Percentiles rank a stretch among this genome's conserved stretches.
phyloP scores from a whole-genome alignment of 2,329 filamentous ascomycete genomes.

The Colletotrichum destructivum region DNA sequence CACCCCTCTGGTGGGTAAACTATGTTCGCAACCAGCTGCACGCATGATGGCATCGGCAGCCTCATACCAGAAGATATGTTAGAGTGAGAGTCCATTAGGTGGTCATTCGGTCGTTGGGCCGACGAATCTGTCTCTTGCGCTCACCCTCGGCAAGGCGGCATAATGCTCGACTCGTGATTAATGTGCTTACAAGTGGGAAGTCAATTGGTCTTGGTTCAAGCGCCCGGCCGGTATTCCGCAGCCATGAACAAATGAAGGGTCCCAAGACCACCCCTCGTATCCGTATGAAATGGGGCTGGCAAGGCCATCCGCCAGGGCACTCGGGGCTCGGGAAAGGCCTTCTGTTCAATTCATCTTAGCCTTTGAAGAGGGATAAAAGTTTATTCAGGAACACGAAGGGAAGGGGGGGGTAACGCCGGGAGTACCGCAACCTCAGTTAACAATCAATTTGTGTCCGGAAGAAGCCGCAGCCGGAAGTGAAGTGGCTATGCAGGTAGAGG shows the following conservation, averaged over 20 bases:
- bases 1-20: background rate
- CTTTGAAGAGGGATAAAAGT: background rate
- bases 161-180: background rate
- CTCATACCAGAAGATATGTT: too few species aligned
- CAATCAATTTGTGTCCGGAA: conserved; percentile 17
- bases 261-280: conserved; percentile 35
- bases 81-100: background rate
- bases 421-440: background rate
- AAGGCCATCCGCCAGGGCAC: conserved; percentile 10
- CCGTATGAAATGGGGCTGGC: conserved; percentile 40
- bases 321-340: background rate
- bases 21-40: conserved; percentile 14
- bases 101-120: conserved; percentile 17
- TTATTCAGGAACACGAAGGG: conserved; percentile 16
- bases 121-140: conserved; percentile 19
- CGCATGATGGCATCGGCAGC: conserved; percentile 24
- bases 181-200: background rate
- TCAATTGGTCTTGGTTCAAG: background rate
- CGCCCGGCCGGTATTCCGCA: conserved; percentile 13
- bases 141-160: conserved; percentile 16
- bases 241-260: conserved; percentile 31
- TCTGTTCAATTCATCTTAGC: conserved; percentile 12
- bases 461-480: conserved; percentile 6
- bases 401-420: background rate
- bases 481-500: background rate